A percentile compares a stretch with the other conserved stretches of the same genome.
Evolutionary conservation across 2,329 filamentous ascomycete species (phyloP).

Genomic region (Pyricularia pennisetigena): DNA sequence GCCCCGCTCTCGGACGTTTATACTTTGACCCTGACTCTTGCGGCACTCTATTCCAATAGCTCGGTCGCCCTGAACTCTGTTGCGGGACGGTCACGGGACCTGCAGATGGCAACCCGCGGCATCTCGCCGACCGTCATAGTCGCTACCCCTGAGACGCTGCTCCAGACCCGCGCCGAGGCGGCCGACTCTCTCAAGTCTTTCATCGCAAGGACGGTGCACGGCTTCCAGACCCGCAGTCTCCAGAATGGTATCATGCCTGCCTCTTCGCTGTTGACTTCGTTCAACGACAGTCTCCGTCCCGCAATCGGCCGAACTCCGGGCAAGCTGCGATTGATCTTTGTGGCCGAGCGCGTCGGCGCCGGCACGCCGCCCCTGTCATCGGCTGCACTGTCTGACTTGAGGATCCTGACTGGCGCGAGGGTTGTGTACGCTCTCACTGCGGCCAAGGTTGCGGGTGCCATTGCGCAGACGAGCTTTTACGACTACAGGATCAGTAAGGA

Average conservation of each 20-base stretch:
- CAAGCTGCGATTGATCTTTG: conserved; percentile 72
- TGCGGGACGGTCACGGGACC: conserved; percentile 60
- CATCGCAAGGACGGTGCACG: conserved; percentile 59
- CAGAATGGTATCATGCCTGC: conserved; percentile 65
- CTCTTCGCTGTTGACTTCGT: conserved; percentile 50
- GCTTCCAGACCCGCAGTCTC: conserved; percentile 60
- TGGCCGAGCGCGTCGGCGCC: conserved; percentile 61
- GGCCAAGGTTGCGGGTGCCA: conserved; percentile 74
- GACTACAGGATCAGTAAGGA: conserved; percentile 61
- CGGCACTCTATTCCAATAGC: conserved; percentile 74
- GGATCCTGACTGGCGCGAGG: conserved; percentile 69
- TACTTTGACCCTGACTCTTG: conserved; percentile 68
- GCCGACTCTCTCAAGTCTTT: conserved; percentile 49
- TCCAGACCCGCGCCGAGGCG: conserved; percentile 55
- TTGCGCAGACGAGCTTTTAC: conserved; percentile 78
- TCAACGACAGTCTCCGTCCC: conserved; percentile 51
- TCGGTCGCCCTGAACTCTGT: conserved; percentile 86
- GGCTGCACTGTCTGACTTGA: conserved; percentile 65
- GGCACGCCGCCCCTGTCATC: conserved; percentile 56
- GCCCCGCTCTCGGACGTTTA: conserved; percentile 74
- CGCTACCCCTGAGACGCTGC: conserved; percentile 63
- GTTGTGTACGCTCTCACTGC: conserved; percentile 80
- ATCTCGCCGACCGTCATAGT: conserved; percentile 77
- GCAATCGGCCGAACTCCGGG: conserved; percentile 52
- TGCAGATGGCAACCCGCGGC: conserved; percentile 62